Conservation (phyloP, 225 moss, liverwort and hornwort genomes). For the Bryoerythrophyllum caledonicum region DNA sequence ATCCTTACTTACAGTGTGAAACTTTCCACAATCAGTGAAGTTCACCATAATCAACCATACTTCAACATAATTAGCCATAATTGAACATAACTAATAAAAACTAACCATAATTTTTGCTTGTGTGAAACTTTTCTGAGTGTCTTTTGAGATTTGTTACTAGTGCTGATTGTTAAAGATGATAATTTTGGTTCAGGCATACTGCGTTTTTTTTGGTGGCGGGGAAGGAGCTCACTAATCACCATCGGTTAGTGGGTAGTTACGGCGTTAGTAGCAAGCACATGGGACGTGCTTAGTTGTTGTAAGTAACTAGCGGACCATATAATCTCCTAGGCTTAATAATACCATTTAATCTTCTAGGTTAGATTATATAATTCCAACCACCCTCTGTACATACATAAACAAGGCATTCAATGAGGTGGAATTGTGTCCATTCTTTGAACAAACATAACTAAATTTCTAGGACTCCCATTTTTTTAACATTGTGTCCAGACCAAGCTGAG, state of each 20-base stretch:
- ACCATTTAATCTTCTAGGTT: not conserved
- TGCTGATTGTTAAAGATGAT: slow-evolving; percentile 8
- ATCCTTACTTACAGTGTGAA: no score
- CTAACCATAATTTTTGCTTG: not conserved
- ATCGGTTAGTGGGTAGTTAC: slow-evolving; percentile 46
- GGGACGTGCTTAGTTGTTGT: slow-evolving; percentile 33
- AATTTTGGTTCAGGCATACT: slow-evolving; percentile 43
- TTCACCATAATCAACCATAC: no score
- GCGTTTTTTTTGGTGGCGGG: slow-evolving; percentile 83
- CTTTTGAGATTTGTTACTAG: not conserved
- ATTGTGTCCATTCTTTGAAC: not conserved
- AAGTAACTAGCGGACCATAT: not conserved
- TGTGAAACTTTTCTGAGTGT: not conserved
- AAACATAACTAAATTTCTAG: no score
- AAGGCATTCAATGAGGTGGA: not conserved
- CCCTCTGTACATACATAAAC: not conserved
- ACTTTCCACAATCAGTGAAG: not conserved
- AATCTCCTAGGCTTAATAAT: not conserved
- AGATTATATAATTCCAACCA: not conserved
- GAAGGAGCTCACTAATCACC: slow-evolving; percentile 60
- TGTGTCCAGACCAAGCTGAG: not conserved
- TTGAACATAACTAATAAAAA: not conserved
- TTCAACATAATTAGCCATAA: no score
- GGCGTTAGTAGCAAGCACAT: slow-evolving; percentile 50
- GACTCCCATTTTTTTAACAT: not conserved